phyloP scores from a whole-genome alignment of 2,329 filamentous ascomycete genomes.

The Fusarium equiseti region DNA sequence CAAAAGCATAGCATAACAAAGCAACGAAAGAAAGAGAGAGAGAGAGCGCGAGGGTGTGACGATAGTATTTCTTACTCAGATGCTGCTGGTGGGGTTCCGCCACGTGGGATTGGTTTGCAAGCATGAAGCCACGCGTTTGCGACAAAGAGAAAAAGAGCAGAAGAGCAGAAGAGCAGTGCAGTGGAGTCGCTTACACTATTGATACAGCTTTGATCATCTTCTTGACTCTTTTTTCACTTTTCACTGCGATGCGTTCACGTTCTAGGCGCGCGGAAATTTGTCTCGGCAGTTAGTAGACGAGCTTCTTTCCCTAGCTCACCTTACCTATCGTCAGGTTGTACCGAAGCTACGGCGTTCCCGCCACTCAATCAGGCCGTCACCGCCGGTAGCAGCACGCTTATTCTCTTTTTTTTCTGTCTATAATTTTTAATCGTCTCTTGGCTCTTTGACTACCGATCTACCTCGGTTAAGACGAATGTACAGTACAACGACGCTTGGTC shows the following conservation, averaged over 20 bases:
- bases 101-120: slow-evolving; percentile 48
- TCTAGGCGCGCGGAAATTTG: slow-evolving; percentile 32
- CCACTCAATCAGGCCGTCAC: slow-evolving; percentile 3
- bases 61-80: neutral
- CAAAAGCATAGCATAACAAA: neutral
- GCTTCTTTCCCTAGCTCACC: slow-evolving; percentile 8
- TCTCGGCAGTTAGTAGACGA: slow-evolving; percentile 23
- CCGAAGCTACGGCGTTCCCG: slow-evolving; percentile 6
- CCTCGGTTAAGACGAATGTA: neutral
- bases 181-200: slow-evolving; percentile 37
- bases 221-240: neutral
- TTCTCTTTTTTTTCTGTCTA: neutral
- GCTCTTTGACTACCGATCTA: neutral
- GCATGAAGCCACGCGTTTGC: slow-evolving; percentile 42
- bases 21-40: neutral
- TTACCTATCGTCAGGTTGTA: neutral
- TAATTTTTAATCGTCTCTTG: neutral
- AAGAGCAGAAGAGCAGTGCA: slow-evolving; percentile 36
- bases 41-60: slow-evolving; percentile 31
- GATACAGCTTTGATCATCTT: slow-evolving; percentile 1
- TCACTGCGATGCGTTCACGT: slow-evolving; percentile 10
- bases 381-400: slow-evolving; percentile 1
- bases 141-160: slow-evolving; percentile 41
- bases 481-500: slow-evolving; percentile 14
- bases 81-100: slow-evolving; percentile 39